Percentiles rank a stretch among this genome's conserved stretches.
These are phyloP conservation scores for Zygoascus biomembranicola DNA, from an alignment of 805 yeast species.

Conservation along the genomic window DNA sequence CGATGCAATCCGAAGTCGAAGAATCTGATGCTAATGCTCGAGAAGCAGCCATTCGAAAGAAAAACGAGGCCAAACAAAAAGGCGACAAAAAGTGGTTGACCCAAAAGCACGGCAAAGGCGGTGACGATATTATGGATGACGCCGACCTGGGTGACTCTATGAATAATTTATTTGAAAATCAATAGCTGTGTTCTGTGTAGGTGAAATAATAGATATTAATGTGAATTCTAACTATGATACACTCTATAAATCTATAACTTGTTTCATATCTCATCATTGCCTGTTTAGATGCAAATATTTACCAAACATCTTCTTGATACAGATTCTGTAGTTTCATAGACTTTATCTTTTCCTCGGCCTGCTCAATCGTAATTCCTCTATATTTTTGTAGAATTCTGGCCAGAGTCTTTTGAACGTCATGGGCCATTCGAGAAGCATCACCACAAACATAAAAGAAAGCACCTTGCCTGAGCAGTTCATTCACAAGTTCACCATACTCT, in stretches of 20 bases:
- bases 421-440: slow-evolving; percentile 93
- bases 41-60: slow-evolving; percentile 21
- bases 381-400: slow-evolving; percentile 52
- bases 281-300: slow-evolving; percentile 8
- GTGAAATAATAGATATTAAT: neutral
- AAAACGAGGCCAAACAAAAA: slow-evolving; percentile 10
- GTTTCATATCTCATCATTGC: neutral
- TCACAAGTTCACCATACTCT: slow-evolving; percentile 40
- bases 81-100: slow-evolving; percentile 13
- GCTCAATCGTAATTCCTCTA: slow-evolving; percentile 54
- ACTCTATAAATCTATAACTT: neutral
- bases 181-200: neutral
- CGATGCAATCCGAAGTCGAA: slow-evolving; percentile 23
- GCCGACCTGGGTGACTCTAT: slow-evolving; percentile 18
- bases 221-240: neutral
- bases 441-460: slow-evolving; percentile 95
- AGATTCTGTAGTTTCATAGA: slow-evolving; percentile 73
- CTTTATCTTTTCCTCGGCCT: slow-evolving; percentile 71
- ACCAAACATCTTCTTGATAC: slow-evolving; percentile 99
- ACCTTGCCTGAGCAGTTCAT: slow-evolving; percentile 50
- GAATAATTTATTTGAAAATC: slow-evolving; percentile 15
- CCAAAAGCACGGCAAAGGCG: slow-evolving; percentile 9
- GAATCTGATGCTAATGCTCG: slow-evolving; percentile 32
- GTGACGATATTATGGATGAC: slow-evolving; percentile 21
- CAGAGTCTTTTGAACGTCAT: slow-evolving; percentile 74